Conservation (phyloP, 768 basidiomycete species). For the Calvatia gigantea region DNA sequence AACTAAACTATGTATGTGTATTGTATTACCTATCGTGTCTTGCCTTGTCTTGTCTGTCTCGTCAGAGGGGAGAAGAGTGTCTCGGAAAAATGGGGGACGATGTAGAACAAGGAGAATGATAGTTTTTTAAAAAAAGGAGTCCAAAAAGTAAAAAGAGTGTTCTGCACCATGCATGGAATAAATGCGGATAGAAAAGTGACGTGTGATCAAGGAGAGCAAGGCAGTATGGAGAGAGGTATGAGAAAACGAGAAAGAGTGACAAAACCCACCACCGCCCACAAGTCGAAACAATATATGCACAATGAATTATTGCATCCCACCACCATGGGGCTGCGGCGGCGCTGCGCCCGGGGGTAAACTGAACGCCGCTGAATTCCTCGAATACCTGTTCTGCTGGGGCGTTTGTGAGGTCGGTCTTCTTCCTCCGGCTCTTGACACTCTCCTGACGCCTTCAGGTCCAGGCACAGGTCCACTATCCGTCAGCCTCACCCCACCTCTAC, state of each 20-base stretch:
- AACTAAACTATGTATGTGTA: slow-evolving; percentile 9
- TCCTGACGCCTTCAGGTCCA: slow-evolving; percentile 70
- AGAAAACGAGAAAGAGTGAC: slow-evolving; percentile 7
- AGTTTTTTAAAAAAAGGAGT: slow-evolving; percentile 14
- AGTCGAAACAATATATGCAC: slow-evolving; percentile 11
- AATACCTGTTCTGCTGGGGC: slow-evolving; percentile 67
- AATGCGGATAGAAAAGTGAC: slow-evolving; percentile 5
- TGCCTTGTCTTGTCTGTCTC: slow-evolving; percentile 9
- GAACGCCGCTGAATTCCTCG: slow-evolving; percentile 50
- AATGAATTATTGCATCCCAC: slow-evolving; percentile 11
- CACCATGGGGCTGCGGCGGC: slow-evolving; percentile 44
- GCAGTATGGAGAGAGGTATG: slow-evolving; percentile 7
- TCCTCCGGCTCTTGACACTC: slow-evolving; percentile 62
- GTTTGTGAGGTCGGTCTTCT: slow-evolving; percentile 61
- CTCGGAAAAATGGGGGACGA: slow-evolving; percentile 12
- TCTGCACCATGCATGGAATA: slow-evolving; percentile 14
- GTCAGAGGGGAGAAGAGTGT: slow-evolving; percentile 6
- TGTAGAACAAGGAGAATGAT: slow-evolving; percentile 1
- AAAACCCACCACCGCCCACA: slow-evolving; percentile 6
- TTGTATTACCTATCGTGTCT: slow-evolving; percentile 6
- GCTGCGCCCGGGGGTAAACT: slow-evolving; percentile 76
- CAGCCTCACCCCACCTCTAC: slow-evolving; percentile 67
- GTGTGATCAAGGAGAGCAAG: slow-evolving; percentile 6
- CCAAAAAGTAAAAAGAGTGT: slow-evolving; percentile 11
- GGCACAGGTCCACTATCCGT: slow-evolving; percentile 84